These are phyloP conservation scores for Dactylonectria estremocensis DNA, from an alignment of 2,329 filamentous ascomycete species.

Conservation along the genomic window DNA sequence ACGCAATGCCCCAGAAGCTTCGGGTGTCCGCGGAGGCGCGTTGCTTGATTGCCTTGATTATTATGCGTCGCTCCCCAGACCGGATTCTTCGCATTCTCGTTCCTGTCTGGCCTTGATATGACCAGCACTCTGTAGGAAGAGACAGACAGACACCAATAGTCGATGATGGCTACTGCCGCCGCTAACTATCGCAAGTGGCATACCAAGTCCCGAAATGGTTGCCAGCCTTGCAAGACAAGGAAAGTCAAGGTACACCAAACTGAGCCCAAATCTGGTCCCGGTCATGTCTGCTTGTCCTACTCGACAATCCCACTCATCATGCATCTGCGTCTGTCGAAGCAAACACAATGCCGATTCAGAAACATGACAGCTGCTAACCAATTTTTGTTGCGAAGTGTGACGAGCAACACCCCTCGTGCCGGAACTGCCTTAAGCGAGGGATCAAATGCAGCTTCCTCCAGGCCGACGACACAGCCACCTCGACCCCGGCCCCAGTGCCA, in stretches of 20 bases:
- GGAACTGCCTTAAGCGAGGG: conserved; percentile 23
- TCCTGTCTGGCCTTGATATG: background rate
- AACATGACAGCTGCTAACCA: background rate
- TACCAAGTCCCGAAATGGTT: conserved; percentile 27
- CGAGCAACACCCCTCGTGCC: conserved; percentile 25
- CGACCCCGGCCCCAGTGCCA: background rate
- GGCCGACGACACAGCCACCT: conserved; percentile 3
- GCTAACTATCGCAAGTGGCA: conserved; percentile 15
- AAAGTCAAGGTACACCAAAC: conserved; percentile 23
- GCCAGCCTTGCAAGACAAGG: conserved; percentile 25
- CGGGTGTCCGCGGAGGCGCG: too few species aligned
- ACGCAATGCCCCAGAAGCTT: too few species aligned
- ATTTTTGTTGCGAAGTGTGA: conserved; percentile 18
- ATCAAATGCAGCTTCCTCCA: conserved; percentile 19
- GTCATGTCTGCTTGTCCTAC: background rate
- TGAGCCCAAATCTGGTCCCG: background rate
- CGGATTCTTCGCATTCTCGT: background rate
- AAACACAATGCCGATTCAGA: conserved; percentile 9
- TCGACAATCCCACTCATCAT: too few species aligned
- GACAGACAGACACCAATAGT: background rate
- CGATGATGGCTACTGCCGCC: background rate
- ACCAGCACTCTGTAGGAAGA: background rate
- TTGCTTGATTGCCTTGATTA: background rate
- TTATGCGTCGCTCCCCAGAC: background rate
- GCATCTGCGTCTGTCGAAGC: too few species aligned